These are phyloP conservation scores for Debaryomycetaceae sp. DNA, from an alignment of 1,139 yeast species.

Conservation along the genomic window DNA sequence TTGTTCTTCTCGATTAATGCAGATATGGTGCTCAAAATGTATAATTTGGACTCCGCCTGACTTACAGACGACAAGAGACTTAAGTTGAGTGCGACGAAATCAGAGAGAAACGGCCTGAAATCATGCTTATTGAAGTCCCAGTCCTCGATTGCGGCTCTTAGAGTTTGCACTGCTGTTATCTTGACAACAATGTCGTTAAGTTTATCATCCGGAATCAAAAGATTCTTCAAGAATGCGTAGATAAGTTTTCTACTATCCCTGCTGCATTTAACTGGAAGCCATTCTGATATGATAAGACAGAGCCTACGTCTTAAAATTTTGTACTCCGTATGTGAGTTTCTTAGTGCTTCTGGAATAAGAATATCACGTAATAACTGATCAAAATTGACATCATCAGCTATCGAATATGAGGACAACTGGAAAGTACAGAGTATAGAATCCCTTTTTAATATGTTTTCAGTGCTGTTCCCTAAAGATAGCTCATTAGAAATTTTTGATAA, in stretches of 20 bases:
- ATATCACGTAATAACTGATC: conserved; percentile 54
- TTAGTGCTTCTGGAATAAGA: conserved; percentile 65
- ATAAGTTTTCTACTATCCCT: conserved; percentile 55
- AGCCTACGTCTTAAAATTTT: conserved; percentile 74
- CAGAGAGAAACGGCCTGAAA: conserved; percentile 63
- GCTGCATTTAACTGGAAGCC: conserved; percentile 70
- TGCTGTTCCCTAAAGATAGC: conserved; percentile 32
- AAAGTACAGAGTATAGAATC: conserved; percentile 83
- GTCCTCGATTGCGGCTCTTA: conserved; percentile 70
- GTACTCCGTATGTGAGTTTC: conserved; percentile 41
- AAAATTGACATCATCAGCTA: conserved; percentile 63
- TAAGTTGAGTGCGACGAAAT: conserved; percentile 48
- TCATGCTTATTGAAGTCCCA: conserved; percentile 75
- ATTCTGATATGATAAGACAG: conserved; percentile 71
- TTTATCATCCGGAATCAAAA: conserved; percentile 40
- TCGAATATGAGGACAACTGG: conserved; percentile 68
- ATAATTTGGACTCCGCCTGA: conserved; percentile 71
- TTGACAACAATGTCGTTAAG: conserved; percentile 72
- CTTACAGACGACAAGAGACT: conserved; percentile 45
- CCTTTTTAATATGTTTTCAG: conserved; percentile 56
- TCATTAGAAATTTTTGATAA: conserved; percentile 60
- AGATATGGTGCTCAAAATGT: conserved; percentile 63
- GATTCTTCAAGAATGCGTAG: conserved; percentile 50
- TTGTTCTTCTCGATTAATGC: conserved; percentile 62
- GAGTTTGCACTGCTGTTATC: conserved; percentile 70